Base-by-base conservation (phyloP, 2,329 filamentous ascomycete genomes). In the Lecanicillium sp. region DNA sequence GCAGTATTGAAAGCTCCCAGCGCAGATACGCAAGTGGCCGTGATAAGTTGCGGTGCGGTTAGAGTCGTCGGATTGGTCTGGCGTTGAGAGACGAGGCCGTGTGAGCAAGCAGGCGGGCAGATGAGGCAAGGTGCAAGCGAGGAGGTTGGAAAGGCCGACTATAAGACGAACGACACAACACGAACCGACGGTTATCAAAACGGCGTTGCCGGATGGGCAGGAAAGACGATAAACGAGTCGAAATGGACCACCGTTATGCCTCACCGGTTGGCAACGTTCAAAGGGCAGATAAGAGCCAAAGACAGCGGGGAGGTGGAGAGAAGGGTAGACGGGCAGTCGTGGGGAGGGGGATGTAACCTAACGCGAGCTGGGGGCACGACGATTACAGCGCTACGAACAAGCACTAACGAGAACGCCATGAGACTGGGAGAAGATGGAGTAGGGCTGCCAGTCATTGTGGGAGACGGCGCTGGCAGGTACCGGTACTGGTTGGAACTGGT, bases 291-390 rank as follows among this genome's bases (percentile, higher is more conserved):
- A 44, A 45, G 50, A 51, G 49, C 26, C 46, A 42, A 42, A 27
- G 26, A 15, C 29, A 14, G 44, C 38, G 48, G 41, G 53, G 51
- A 49, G n/a, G 33, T 32, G 51, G 44, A 51, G 53, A 50, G 48
- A 42, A 46, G 46, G 45, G 45, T 45, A 32, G 45, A 37, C 45
- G 33, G 37, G 43, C 26, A 41, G 33, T 50, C 40, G 33, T 40
- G 44, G 43, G 32, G 49, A 46, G 48, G 52, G 48, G 51, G 50
- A 58, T 56, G 54, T 49, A 56, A 58, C 55, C 54, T 53, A 50
- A 53, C 46, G 52, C 47, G 52, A 47, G 50, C 56, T 50, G 51
- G 51, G 52, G 43, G 19, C 7, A 40, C 17, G 19, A 35, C 37
- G 36, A 44, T 47, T 49, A 30, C 46, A 49, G 46, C 29, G 36